These are phyloP conservation scores for Blastomyces percursus DNA, from an alignment of 2,329 filamentous ascomycete genomes.

Conservation along the genomic window DNA sequence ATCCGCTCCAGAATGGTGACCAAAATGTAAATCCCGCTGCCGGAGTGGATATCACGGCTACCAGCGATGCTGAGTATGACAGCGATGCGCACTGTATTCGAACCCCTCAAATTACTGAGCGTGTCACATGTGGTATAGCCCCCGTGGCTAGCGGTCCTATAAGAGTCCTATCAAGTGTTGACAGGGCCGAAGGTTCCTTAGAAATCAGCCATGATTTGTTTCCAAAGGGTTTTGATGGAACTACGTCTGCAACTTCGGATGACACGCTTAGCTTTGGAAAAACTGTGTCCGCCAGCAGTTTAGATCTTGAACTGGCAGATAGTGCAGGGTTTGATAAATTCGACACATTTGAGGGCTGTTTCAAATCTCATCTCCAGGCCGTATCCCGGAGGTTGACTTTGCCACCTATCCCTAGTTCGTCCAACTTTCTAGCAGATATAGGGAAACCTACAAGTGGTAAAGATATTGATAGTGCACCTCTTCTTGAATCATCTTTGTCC, in stretches of 20 bases:
- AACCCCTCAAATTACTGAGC: slow-evolving; percentile 22
- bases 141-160: slow-evolving; percentile 9
- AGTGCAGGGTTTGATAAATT: background rate
- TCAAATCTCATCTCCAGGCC: background rate
- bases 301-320: background rate
- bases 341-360: background rate
- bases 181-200: slow-evolving; percentile 8
- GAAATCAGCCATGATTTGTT: background rate
- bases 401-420: background rate
- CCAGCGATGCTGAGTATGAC: slow-evolving; percentile 32
- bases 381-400: background rate
- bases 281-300: background rate
- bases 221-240: background rate
- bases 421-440: no score
- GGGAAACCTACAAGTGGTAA: background rate
- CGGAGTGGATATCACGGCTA: slow-evolving; percentile 22
- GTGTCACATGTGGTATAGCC: slow-evolving; percentile 10
- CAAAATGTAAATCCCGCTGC: slow-evolving; percentile 12
- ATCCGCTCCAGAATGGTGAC: background rate
- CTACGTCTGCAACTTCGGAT: background rate
- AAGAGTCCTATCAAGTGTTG: slow-evolving; percentile 5
- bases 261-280: background rate
- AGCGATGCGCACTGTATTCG: slow-evolving; percentile 32
- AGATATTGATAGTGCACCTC: background rate
- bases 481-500: background rate